These are phyloP conservation scores for Pythium scleroteichum DNA, from an alignment of 352 stramenopile species.

Conservation along the genomic window DNA sequence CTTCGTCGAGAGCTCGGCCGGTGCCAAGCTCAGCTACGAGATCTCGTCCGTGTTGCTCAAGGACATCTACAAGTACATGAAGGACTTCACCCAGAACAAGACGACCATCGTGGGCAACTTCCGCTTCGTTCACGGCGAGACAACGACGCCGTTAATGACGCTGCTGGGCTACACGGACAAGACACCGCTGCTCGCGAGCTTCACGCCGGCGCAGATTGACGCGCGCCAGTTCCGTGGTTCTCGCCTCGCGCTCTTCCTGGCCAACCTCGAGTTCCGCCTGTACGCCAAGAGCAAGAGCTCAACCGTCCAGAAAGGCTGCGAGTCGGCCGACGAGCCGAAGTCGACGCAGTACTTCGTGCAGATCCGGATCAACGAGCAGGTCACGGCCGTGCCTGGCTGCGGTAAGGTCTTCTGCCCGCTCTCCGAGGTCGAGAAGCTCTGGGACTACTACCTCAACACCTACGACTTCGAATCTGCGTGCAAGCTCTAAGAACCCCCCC, in stretches of 20 bases:
- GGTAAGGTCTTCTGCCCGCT: slow-evolving; percentile 28
- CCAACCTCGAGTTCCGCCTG: slow-evolving; percentile 30
- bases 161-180: slow-evolving; percentile 28
- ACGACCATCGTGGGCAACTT: slow-evolving; percentile 27
- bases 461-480: slow-evolving; percentile 29
- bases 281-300: slow-evolving; percentile 19
- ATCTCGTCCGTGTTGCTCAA: slow-evolving; percentile 26
- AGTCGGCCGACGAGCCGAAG: slow-evolving; percentile 4
- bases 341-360: slow-evolving; percentile 24
- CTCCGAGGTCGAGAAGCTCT: slow-evolving; percentile 24
- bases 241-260: slow-evolving; percentile 18
- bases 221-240: slow-evolving; percentile 24
- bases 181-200: slow-evolving; percentile 15
- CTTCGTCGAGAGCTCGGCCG: slow-evolving; percentile 20
- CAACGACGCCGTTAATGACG: slow-evolving; percentile 28
- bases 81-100: slow-evolving; percentile 18
- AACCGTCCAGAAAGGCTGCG: background rate
- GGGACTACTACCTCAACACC: slow-evolving; percentile 22
- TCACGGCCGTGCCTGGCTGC: slow-evolving; percentile 25
- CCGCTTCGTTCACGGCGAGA: slow-evolving; percentile 31
- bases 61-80: slow-evolving; percentile 28
- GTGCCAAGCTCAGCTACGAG: slow-evolving; percentile 32
- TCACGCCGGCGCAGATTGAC: slow-evolving; percentile 9
- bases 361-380: slow-evolving; percentile 33
- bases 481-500: slow-evolving; percentile 12